phyloP scores from a whole-genome alignment of 768 basidiomycete species.

The Tubosaeta sp. region DNA sequence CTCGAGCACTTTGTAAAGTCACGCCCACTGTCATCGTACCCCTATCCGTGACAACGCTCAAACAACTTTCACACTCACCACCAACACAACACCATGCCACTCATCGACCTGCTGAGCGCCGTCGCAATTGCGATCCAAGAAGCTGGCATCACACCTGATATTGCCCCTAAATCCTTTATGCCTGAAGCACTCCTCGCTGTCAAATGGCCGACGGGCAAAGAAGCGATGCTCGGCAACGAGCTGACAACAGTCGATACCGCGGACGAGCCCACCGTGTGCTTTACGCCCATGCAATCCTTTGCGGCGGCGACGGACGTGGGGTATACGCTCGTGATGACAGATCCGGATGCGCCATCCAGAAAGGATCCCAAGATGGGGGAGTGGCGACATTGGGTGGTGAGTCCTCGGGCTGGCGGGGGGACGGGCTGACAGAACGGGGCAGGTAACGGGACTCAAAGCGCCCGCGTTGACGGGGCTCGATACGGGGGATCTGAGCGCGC shows the following conservation, averaged over 20 bases:
- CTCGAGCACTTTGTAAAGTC: too few species aligned
- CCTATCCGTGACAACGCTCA: too few species aligned
- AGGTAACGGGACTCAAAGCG: constrained; percentile 39
- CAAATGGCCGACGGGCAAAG: constrained; percentile 29
- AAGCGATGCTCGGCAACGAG: constrained; percentile 36
- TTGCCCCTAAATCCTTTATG: constrained; percentile 26
- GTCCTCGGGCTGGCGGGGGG: too few species aligned
- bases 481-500: constrained; percentile 32
- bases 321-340: constrained; percentile 55
- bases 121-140: constrained; percentile 13
- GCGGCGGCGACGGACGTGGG: constrained; percentile 30
- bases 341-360: constrained; percentile 56
- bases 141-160: constrained; percentile 29
- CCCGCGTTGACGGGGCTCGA: constrained; percentile 29
- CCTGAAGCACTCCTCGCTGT: constrained; percentile 28
- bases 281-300: constrained; percentile 40
- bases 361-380: constrained; percentile 44
- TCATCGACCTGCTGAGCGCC: constrained; percentile 25
- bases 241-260: constrained; percentile 36
- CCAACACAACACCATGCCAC: constrained; percentile 12
- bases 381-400: constrained; percentile 57
- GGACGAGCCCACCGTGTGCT: constrained; percentile 47
- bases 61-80: background rate
- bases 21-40: constrained; percentile 12
- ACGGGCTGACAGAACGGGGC: too few species aligned